phyloP scores from a whole-genome alignment of 352 stramenopile genomes.

The Pythium grandisporangium region DNA sequence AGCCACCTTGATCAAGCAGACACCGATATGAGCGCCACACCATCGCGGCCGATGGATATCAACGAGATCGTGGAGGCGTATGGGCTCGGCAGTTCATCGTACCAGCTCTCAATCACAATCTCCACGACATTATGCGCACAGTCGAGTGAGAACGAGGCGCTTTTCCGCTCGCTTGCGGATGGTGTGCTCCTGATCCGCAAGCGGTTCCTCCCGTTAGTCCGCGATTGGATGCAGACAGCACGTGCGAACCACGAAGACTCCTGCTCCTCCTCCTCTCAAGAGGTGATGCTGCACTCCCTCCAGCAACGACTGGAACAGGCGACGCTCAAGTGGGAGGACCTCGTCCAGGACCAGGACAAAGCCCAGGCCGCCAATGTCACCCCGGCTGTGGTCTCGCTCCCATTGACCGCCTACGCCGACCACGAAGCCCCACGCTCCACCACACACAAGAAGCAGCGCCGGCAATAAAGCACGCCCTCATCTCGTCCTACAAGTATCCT shows the following conservation, averaged over 20 bases:
- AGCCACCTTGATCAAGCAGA: constrained; percentile 8
- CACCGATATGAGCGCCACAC: not conserved
- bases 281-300: constrained; percentile 9
- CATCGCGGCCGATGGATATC: no score
- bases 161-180: constrained; percentile 45
- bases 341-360: constrained; percentile 24
- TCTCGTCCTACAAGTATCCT: no score
- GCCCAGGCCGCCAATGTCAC: constrained; percentile 18
- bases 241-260: not conserved
- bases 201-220: constrained; percentile 55
- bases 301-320: constrained; percentile 17
- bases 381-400: constrained; percentile 18
- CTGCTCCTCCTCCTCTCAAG: no score
- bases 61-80: constrained; percentile 75
- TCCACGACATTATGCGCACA: constrained; percentile 43
- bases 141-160: constrained; percentile 56
- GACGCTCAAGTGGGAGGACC: constrained; percentile 28
- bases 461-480: no score
- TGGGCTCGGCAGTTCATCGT: constrained; percentile 63
- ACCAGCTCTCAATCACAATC: constrained; percentile 63
- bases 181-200: constrained; percentile 51
- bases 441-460: not conserved
- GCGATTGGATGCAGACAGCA: constrained; percentile 26
- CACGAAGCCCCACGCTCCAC: not conserved
- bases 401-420: constrained; percentile 6